phyloP scores from a whole-genome alignment of 495 filamentous ascomycete genomes.

The Xylaria cubensis region DNA sequence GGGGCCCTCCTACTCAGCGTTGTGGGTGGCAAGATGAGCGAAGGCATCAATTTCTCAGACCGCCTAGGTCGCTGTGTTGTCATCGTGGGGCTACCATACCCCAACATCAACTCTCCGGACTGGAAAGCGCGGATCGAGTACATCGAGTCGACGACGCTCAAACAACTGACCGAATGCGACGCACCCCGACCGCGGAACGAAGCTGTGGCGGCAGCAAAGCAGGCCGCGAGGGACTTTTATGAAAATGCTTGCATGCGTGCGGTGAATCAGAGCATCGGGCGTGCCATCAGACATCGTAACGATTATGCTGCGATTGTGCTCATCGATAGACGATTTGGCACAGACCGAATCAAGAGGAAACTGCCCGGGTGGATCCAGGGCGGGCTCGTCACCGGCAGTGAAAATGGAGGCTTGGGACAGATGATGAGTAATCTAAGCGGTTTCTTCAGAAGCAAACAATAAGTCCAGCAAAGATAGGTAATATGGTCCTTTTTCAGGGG shows the following conservation, averaged over 20 bases:
- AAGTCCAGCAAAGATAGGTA: background rate
- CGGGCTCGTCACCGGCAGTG: constrained; percentile 57
- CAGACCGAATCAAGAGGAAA: constrained; percentile 72
- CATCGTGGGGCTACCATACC: constrained; percentile 90
- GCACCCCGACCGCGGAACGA: constrained; percentile 61
- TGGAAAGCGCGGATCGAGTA: constrained; percentile 93
- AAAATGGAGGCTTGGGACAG: constrained; percentile 53
- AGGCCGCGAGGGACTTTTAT: constrained; percentile 81
- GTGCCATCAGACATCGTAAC: constrained; percentile 84
- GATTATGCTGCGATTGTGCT: constrained; percentile 93
- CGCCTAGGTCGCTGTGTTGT: constrained; percentile 85
- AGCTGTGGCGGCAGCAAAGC: constrained; percentile 57
- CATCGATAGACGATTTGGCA: constrained; percentile 78
- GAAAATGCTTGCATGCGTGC: constrained; percentile 96
- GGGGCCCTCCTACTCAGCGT: constrained; percentile 90
- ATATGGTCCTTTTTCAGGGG: background rate
- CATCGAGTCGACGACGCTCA: constrained; percentile 71
- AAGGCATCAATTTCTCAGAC: constrained; percentile 99
- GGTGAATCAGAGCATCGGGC: constrained; percentile 94
- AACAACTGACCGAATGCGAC: constrained; percentile 48
- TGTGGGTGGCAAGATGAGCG: constrained; percentile 92
- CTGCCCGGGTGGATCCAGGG: constrained; percentile 87
- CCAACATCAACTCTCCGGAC: constrained; percentile 85
- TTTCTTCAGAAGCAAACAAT: constrained; percentile 62
- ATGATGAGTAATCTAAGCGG: constrained; percentile 60